Base-by-base conservation (phyloP, 768 basidiomycete species). In the Fomitopsis pulvina region DNA sequence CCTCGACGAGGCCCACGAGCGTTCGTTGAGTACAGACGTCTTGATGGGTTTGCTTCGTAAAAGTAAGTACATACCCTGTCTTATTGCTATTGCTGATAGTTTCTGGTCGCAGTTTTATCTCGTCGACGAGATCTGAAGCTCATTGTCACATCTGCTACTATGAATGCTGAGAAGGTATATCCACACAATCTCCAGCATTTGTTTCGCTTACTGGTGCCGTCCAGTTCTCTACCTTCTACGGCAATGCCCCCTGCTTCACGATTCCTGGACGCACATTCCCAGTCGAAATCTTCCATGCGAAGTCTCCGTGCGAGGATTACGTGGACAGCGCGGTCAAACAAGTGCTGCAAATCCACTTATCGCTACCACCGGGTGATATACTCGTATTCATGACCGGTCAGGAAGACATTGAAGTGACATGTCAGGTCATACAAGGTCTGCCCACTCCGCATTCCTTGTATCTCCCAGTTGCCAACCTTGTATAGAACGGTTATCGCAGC, bases 331-430 rank as follows among this genome's bases (percentile, higher is more conserved):
- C 96, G 1, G 96, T 99, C 58, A 99, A 98, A 71, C 95, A 99
- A 68, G 89, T 98, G 14, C 76, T 98, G 25, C 91, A 95, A 62
- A 98, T 99, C 39, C 95, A 99, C 64, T 74, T 98, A 34, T 92
- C 95, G 1, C 77, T 87, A 16, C 92, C 95, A 20, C 81, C 83
- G 0, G 96, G 96, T 12, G 96, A 99, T 69, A 89, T 98, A 45
- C 74, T 99, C 37, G 92, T 98, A 22, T 99, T 99, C 68, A 98
- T 98, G 95, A 99, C 96, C 24, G 96, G 96, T 30, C 96, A 98
- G 70, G 96, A 98, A 69, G 95, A 99, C 65, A 99, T 99, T 52
- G 95, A 98, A 68, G 79, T 92, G 26, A 98, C 93, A 10, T 99
- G 96, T 63, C 87, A 91, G 61, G 95, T 98, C 27, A 73, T 97